These are phyloP conservation scores for Metarhizium album DNA, from an alignment of 2,329 filamentous ascomycete genomes.

Conservation along the genomic window DNA sequence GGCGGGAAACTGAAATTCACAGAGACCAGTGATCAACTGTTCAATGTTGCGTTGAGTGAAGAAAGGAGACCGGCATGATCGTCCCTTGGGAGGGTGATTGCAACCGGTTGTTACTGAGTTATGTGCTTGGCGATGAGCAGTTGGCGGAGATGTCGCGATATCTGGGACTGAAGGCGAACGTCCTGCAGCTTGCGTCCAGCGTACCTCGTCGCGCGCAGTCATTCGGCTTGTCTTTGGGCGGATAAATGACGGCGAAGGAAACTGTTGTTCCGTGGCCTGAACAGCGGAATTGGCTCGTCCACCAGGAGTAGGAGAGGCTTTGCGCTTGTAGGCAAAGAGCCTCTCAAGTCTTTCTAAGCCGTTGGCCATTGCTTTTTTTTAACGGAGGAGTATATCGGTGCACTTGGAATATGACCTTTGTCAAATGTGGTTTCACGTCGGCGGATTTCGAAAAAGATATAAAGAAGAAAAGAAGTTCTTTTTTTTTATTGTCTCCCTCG, in stretches of 20 bases:
- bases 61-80: slow-evolving; percentile 15
- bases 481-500: too few relatives aligned
- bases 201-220: slow-evolving; percentile 42
- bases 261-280: slow-evolving; percentile 24
- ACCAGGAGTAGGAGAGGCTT: slow-evolving; percentile 18
- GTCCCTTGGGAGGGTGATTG: slow-evolving; percentile 1
- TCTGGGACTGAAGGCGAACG: slow-evolving; percentile 19
- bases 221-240: slow-evolving; percentile 43
- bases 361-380: slow-evolving; percentile 35
- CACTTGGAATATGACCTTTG: background rate
- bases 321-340: slow-evolving; percentile 37
- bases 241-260: slow-evolving; percentile 44
- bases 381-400: background rate
- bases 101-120: slow-evolving; percentile 8
- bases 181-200: slow-evolving; percentile 17
- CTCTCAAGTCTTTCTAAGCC: slow-evolving; percentile 40
- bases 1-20: slow-evolving; percentile 27
- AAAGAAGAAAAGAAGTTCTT: background rate
- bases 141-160: slow-evolving; percentile 6
- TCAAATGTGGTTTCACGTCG: background rate
- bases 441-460: background rate
- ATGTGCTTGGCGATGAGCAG: slow-evolving; percentile 5
- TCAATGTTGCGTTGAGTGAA: slow-evolving; percentile 12
- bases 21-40: slow-evolving; percentile 18
- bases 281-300: slow-evolving; percentile 13